Conservation (phyloP, 306 rosid species). For the Psophocarpus tetragonolobus region DNA sequence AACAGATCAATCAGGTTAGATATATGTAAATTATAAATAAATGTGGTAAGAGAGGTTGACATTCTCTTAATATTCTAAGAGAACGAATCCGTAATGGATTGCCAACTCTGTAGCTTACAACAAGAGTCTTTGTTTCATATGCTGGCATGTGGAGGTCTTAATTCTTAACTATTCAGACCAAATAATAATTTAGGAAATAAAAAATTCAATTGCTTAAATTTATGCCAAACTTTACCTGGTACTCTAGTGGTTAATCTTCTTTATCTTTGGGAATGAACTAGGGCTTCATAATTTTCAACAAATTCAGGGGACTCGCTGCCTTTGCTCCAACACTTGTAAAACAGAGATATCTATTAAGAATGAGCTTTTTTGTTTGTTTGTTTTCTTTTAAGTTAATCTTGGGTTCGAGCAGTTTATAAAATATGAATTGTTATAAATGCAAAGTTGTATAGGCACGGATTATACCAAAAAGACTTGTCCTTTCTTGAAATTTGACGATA, state of each 20-base stretch:
- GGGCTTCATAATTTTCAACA: not conserved
- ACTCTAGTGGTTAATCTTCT: not conserved
- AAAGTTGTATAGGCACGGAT: not conserved
- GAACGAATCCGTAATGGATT: not conserved
- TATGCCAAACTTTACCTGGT: not conserved
- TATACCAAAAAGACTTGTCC: slow-evolving; percentile 12
- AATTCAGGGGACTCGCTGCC: not conserved
- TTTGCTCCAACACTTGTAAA: slow-evolving; percentile 14
- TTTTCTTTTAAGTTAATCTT: not conserved
- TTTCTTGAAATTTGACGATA: slow-evolving; percentile 27
- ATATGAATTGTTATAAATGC: not conserved
- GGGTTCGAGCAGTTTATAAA: not conserved
- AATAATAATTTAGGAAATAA: not conserved
- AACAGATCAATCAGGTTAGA: not conserved
- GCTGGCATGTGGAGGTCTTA: not conserved
- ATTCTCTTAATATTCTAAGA: not conserved
- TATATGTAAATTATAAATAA: not conserved
- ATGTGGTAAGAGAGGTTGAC: not conserved
- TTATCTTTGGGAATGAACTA: not conserved
- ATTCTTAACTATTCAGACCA: not conserved
- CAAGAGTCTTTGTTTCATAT: not conserved
- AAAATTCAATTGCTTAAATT: not conserved
- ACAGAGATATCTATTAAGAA: not conserved
- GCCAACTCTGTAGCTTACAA: not conserved
- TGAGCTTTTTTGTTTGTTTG: not conserved